phyloP scores from a whole-genome alignment of 2,329 filamentous ascomycete genomes.

The Cordyceps cateniannulata region DNA sequence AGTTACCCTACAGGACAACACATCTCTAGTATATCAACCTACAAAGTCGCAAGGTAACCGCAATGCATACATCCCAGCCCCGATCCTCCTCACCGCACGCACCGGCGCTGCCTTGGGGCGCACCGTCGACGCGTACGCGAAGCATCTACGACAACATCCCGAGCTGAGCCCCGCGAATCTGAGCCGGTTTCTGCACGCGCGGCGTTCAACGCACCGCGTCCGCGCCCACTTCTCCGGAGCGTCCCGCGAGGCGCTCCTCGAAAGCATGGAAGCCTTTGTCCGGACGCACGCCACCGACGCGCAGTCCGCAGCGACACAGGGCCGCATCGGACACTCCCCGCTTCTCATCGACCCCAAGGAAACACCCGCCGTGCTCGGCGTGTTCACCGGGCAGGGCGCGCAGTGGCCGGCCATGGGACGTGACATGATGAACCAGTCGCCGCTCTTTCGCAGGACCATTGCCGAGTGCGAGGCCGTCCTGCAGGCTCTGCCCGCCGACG shows the following conservation, averaged over 20 bases:
- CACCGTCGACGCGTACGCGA: not conserved
- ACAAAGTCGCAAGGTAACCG: not conserved
- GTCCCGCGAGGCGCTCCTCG: not conserved
- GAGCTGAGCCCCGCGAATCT: not conserved
- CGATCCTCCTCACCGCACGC: not conserved
- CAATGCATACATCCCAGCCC: not conserved
- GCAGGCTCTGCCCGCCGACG: constrained; percentile 16
- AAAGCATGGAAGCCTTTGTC: not conserved
- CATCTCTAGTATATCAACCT: too few relatives aligned
- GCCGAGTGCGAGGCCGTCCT: constrained; percentile 14
- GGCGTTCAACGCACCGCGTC: not conserved
- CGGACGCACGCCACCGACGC: not conserved
- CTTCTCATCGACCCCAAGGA: not conserved
- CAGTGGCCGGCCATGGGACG: constrained; percentile 26
- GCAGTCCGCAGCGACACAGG: not conserved
- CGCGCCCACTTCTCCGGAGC: not conserved
- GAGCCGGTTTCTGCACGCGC: not conserved
- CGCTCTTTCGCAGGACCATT: not conserved
- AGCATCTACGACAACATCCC: not conserved
- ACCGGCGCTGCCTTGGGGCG: not conserved
- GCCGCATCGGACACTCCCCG: not conserved
- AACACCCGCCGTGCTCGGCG: not conserved
- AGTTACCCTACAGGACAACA: not conserved
- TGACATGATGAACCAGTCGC: constrained; percentile 17
- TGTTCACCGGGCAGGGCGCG: constrained; percentile 30